Conservation (phyloP, 2,329 filamentous ascomycete species). For the Sporothrix pallida region DNA sequence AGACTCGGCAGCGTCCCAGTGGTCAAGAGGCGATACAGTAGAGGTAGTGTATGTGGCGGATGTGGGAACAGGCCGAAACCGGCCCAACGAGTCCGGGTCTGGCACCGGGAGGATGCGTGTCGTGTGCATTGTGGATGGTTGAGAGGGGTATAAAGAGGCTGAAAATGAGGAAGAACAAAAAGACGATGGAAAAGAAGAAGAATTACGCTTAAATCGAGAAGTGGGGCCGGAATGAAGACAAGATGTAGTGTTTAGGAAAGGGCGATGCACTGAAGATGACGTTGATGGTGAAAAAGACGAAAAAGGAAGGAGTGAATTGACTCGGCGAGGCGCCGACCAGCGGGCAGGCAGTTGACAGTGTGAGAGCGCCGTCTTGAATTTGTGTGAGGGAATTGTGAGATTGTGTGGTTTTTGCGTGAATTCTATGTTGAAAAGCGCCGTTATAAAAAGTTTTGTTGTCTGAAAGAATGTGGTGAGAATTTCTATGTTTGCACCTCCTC, state of each 20-base stretch:
- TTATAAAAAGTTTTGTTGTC: not conserved
- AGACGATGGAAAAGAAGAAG: not conserved
- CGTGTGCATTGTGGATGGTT: constrained; percentile 32
- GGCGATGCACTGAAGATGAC: not conserved
- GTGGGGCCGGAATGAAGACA: not conserved
- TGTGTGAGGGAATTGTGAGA: not conserved
- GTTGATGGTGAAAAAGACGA: not conserved
- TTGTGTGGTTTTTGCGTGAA: not conserved
- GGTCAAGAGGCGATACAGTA: constrained; percentile 40
- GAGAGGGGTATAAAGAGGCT: not conserved
- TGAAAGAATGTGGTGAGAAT: not conserved
- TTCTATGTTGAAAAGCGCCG: not conserved
- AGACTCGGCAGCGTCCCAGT: constrained; percentile 48
- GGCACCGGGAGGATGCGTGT: constrained; percentile 39
- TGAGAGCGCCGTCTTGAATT: constrained; percentile 21
- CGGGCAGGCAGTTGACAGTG: constrained; percentile 23
- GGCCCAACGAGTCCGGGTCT: constrained; percentile 36
- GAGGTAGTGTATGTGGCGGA: not conserved
- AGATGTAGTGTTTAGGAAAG: not conserved
- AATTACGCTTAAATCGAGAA: not conserved
- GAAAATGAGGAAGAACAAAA: not conserved
- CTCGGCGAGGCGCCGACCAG: constrained; percentile 34
- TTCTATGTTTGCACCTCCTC: not conserved
- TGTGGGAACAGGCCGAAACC: constrained; percentile 31
- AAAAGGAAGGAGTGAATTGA: not conserved